Evolutionary conservation across 148 eudicot genomes (phyloP), one percentile per base, ranked within the genome.

Genomic region (Vaccinium vitisidaea): DNA sequence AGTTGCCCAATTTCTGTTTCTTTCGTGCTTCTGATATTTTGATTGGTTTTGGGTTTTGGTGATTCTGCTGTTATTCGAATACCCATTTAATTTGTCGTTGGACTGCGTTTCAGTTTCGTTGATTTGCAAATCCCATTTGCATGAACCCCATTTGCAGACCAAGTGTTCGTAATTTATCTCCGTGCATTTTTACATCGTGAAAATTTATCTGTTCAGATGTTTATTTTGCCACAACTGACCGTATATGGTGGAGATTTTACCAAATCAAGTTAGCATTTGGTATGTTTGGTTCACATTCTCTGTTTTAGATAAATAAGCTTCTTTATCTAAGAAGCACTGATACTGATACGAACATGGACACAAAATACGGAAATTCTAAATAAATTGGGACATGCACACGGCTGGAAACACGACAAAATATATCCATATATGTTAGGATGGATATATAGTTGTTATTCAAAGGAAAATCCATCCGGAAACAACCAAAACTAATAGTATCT

Each of bases 41-140:
- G 76, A 82, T 67, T n/a, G 55, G 8, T 79, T 55, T 23, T 79
- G 82, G 82, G 67, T 54, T 79, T 55, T 77, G 3, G 3, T 77
- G 59, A 77, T 77, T 77, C 36, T 52, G 59, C 52, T 77, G 19
- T 77, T 52, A 81, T 23, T 36, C 36, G 1, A 80, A 80, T 18
- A 59, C 52, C 53, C 73, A 61, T 61, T 61, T 14, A 30, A 71
- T 80, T 56, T 10, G 0, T 58, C 70, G 0, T 82, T 48, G 65
- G 77, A 69, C 14, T 50, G 71, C 49, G 10, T 69, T 27, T 49
- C 30, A 9, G 10, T 58, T 67, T 27, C 59, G 27, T 69, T n/a
- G 18, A 27, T 82, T 48, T 46, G 11, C 25, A 16, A 9, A 9
- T 2, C 32, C 30, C 71, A 69, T 25, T 12, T 69, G 39, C 36